Evolutionary conservation across 1,284 basidiomycete genomes (phyloP).

Genomic region (Cutaneotrichosporon sp.): DNA sequence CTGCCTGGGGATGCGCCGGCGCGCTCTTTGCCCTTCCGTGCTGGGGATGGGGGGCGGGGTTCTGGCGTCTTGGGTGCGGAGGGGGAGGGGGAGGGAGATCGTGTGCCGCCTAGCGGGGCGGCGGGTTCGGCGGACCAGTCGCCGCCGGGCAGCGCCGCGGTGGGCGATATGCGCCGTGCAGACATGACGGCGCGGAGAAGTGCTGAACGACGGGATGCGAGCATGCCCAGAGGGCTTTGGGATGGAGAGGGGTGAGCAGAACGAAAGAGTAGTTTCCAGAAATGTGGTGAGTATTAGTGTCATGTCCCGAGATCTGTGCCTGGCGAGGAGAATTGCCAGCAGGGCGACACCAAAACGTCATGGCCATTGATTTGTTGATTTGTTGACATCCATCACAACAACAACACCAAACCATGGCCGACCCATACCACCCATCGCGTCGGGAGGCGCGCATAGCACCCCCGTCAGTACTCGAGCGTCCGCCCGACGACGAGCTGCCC

Average conservation of each 20-base stretch:
- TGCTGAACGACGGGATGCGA: background rate
- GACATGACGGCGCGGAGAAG: background rate
- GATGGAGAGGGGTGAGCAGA: background rate
- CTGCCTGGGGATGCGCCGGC: constrained; percentile 10
- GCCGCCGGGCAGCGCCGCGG: background rate
- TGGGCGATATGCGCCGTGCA: background rate
- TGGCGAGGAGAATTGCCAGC: background rate
- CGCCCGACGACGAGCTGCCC: constrained; percentile 12
- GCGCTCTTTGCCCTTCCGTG: constrained; percentile 27
- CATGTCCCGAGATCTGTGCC: too few relatives aligned
- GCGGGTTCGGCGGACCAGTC: background rate
- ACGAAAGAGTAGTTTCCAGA: background rate
- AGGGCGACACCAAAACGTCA: background rate
- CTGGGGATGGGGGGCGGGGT: background rate
- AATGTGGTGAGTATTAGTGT: background rate
- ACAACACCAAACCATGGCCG: background rate
- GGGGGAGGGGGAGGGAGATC: background rate
- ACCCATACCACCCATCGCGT: background rate
- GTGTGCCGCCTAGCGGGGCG: background rate
- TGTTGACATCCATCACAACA: background rate
- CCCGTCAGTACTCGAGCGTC: background rate
- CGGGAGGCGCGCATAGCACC: background rate
- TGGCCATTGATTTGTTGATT: background rate
- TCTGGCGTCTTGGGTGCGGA: background rate
- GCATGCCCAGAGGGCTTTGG: constrained; percentile 5